phyloP scores from a whole-genome alignment of 2,329 filamentous ascomycete genomes.

The Madurella fahalii region DNA sequence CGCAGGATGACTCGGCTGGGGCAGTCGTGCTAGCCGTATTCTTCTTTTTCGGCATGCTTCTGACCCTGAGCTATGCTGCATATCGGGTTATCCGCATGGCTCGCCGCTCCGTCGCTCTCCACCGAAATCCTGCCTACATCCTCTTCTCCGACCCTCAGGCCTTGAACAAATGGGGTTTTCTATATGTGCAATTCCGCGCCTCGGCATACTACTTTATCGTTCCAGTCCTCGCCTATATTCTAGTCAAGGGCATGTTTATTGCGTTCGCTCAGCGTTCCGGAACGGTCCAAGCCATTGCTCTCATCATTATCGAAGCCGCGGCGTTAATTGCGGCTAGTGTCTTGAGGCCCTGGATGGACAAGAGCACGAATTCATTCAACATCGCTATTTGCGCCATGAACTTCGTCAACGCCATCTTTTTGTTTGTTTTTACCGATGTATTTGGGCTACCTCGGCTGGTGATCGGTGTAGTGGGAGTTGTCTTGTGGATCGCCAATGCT shows the following conservation, averaged over 20 bases:
- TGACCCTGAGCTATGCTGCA: slow-evolving; percentile 71
- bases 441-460: slow-evolving; percentile 76
- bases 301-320: slow-evolving; percentile 70
- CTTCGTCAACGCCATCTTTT: slow-evolving; percentile 76
- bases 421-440: slow-evolving; percentile 76
- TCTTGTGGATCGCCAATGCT: slow-evolving; percentile 79
- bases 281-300: slow-evolving; percentile 67
- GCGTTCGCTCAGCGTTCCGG: slow-evolving; percentile 66
- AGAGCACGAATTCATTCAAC: slow-evolving; percentile 88
- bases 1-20: slow-evolving; percentile 69
- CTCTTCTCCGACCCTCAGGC: slow-evolving; percentile 81
- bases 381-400: slow-evolving; percentile 79
- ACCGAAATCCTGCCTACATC: slow-evolving; percentile 88
- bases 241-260: slow-evolving; percentile 79
- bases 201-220: slow-evolving; percentile 87
- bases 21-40: slow-evolving; percentile 76
- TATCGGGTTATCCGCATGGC: slow-evolving; percentile 79
- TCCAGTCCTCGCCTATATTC: slow-evolving; percentile 65
- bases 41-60: slow-evolving; percentile 72
- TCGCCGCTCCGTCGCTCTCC: slow-evolving; percentile 75
- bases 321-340: slow-evolving; percentile 70
- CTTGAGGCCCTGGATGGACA: slow-evolving; percentile 89
- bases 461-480: slow-evolving; percentile 75
- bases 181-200: slow-evolving; percentile 85
- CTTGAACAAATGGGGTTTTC: slow-evolving; percentile 88